Percentiles rank a stretch among this genome's conserved stretches.
Evolutionary conservation across 2,329 filamentous ascomycete genomes (phyloP).

Genomic region (Cladosporium oxysporum): DNA sequence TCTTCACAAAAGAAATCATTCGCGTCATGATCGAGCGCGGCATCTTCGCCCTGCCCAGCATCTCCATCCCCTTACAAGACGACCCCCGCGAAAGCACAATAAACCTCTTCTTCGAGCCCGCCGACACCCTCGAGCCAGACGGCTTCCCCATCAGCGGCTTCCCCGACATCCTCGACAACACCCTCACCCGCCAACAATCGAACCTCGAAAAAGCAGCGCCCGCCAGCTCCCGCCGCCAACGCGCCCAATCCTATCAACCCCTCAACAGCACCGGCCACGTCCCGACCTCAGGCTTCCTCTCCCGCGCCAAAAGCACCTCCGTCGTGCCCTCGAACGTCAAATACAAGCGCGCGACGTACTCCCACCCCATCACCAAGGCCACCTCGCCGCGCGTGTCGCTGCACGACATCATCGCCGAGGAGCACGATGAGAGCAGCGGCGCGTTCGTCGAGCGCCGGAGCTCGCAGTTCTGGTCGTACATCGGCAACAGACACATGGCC

Average conservation of each 20-base stretch:
- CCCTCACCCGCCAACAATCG: constrained; percentile 8
- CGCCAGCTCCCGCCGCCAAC: constrained; percentile 24
- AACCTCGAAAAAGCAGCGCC: not conserved
- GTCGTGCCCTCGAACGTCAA: not conserved
- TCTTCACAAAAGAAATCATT: constrained; percentile 27
- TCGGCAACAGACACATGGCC: constrained; percentile 39
- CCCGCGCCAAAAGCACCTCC: constrained; percentile 10
- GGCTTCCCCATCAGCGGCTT: constrained; percentile 41
- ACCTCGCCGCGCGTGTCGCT: constrained; percentile 31
- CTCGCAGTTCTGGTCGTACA: constrained; percentile 41
- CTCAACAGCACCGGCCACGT: not conserved
- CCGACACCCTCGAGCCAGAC: constrained; percentile 37
- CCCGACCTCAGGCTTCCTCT: not conserved
- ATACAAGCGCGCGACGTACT: constrained; percentile 9
- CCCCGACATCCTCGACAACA: constrained; percentile 35
- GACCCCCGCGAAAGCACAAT: constrained; percentile 36
- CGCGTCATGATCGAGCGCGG: constrained; percentile 33
- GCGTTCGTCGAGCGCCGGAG: constrained; percentile 31
- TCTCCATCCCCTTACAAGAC: constrained; percentile 36
- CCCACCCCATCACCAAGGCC: not conserved
- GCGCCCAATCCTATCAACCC: constrained; percentile 3
- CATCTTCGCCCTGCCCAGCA: constrained; percentile 35
- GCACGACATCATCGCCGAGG: constrained; percentile 35
- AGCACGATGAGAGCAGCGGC: constrained; percentile 31
- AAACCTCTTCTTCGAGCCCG: constrained; percentile 35